A percentile compares a stretch with the other conserved stretches of the same genome.
These are phyloP conservation scores for Neurospora tetrasperma DNA, from an alignment of 495 filamentous ascomycete species.

Conservation along the genomic window DNA sequence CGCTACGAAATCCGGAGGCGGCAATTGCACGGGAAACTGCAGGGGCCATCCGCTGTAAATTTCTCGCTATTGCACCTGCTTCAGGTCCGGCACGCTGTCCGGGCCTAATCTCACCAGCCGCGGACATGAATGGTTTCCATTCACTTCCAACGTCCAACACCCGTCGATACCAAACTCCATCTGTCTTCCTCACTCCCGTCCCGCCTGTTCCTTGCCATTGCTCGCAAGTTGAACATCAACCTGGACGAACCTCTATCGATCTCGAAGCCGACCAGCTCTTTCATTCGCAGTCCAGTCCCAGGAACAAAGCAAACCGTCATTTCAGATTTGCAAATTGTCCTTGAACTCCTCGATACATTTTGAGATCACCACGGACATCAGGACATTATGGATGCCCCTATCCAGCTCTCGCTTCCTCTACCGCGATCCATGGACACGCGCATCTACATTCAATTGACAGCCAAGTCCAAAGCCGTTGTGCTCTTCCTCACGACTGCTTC, in stretches of 20 bases:
- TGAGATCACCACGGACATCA: conserved; percentile 1
- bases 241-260: neutral
- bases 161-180: neutral
- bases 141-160: neutral
- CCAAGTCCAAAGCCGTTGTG: conserved; percentile 53
- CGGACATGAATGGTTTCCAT: neutral
- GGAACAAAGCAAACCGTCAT: neutral
- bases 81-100: neutral
- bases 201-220: neutral
- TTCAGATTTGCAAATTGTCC: neutral
- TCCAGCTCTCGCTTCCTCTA: conserved; percentile 68
- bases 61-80: neutral
- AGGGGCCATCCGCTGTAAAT: neutral
- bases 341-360: neutral
- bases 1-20: neutral
- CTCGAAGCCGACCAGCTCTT: neutral
- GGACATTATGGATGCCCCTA: conserved; percentile 21
- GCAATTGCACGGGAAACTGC: neutral
- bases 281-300: neutral
- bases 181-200: neutral
- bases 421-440: conserved; percentile 66
- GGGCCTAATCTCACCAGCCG: neutral
- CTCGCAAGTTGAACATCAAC: neutral
- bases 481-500: conserved; percentile 69
- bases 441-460: conserved; percentile 67